Evolutionary conservation across 225 moss, liverwort and hornwort species (phyloP).

Genomic region (Antitrichia curtipendula): DNA sequence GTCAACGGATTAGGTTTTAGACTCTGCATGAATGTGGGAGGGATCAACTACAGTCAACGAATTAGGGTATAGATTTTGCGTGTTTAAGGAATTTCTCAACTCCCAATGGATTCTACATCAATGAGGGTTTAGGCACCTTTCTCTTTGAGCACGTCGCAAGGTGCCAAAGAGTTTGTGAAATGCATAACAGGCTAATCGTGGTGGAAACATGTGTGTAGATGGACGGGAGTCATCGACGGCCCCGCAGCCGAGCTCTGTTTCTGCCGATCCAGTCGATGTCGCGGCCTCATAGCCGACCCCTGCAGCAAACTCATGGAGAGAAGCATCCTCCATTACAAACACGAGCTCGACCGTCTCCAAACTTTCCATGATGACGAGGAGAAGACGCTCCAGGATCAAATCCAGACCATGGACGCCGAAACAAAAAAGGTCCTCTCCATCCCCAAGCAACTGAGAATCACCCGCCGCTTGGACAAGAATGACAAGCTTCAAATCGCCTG

Average conservation of each 20-base stretch:
- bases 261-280: slow-evolving; percentile 23
- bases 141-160: neutral
- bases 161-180: neutral
- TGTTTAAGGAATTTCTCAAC: neutral
- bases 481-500: slow-evolving; percentile 16
- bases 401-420: neutral
- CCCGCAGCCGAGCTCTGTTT: slow-evolving; percentile 18
- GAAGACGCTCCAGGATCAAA: neutral
- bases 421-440: neutral
- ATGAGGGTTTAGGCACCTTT: neutral
- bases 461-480: slow-evolving; percentile 14
- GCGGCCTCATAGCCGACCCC: slow-evolving; percentile 19
- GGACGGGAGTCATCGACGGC: slow-evolving; percentile 17
- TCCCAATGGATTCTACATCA: neutral
- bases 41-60: neutral
- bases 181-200: neutral
- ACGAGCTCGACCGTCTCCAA: neutral
- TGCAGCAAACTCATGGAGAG: slow-evolving; percentile 11
- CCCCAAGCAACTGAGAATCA: neutral
- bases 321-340: neutral
- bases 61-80: neutral
- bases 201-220: neutral
- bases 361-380: neutral
- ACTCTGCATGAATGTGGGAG: neutral
- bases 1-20: neutral